phyloP scores from a whole-genome alignment of 495 filamentous ascomycete species.

The Neurospora sp. region DNA sequence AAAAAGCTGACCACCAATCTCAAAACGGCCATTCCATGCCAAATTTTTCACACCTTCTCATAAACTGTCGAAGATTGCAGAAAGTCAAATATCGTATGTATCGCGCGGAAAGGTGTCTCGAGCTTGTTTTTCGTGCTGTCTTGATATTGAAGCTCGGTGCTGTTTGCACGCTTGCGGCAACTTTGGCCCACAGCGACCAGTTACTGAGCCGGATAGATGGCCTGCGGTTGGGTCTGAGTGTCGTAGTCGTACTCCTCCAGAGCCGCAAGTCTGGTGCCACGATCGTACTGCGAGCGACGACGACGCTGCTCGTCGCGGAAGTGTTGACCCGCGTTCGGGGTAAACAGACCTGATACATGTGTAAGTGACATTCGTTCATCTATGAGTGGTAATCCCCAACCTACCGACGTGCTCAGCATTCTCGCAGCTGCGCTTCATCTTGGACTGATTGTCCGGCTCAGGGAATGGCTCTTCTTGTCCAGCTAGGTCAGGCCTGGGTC shows the following conservation, averaged over 20 bases:
- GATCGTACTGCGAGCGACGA: constrained; percentile 66
- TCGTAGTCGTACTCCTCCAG: constrained; percentile 50
- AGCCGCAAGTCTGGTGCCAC: constrained; percentile 52
- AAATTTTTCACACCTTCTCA: not conserved
- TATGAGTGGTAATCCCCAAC: constrained; percentile 16
- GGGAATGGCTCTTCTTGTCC: constrained; percentile 64
- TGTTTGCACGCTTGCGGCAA: not conserved
- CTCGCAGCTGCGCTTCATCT: constrained; percentile 74
- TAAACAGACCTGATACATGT: constrained; percentile 50
- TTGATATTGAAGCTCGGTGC: not conserved
- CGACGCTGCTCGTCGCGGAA: constrained; percentile 67
- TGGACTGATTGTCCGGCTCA: constrained; percentile 67
- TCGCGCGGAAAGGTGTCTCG: not conserved
- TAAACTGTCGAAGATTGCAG: not conserved
- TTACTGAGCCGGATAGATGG: constrained; percentile 19
- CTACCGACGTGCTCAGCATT: constrained; percentile 78
- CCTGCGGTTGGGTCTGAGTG: constrained; percentile 21
- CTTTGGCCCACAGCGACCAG: not conserved
- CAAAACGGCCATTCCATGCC: not conserved
- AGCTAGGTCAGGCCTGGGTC: constrained; percentile 29
- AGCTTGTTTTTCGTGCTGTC: not conserved
- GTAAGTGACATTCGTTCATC: not conserved
- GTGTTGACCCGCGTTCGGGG: constrained; percentile 61
- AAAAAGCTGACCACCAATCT: not conserved
- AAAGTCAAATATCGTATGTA: not conserved